These are phyloP conservation scores for Coemansia reversa DNA, from an alignment of 192 early-diverging fungal genomes.

Conservation along the genomic window DNA sequence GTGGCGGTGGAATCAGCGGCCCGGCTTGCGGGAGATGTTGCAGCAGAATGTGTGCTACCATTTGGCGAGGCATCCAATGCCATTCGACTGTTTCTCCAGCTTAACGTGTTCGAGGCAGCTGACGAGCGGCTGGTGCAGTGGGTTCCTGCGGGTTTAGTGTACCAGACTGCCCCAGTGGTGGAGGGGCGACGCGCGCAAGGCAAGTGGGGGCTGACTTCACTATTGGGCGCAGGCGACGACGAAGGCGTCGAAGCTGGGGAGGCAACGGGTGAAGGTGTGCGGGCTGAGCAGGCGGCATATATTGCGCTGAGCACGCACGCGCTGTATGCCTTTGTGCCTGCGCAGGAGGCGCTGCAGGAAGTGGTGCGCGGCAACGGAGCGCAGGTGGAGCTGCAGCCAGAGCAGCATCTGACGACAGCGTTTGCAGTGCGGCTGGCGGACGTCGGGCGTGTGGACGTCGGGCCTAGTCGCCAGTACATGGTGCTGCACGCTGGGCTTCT, in stretches of 20 bases:
- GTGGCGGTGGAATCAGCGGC: conserved; percentile 4
- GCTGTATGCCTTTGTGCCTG: conserved; percentile 43
- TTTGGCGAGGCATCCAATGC: conserved; percentile 42
- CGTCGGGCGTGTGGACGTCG: conserved; percentile 53
- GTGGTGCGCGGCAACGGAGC: not conserved
- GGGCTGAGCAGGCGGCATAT: conserved; percentile 45
- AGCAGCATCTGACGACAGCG: conserved; percentile 31
- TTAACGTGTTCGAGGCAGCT: conserved; percentile 40
- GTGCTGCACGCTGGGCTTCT: conserved; percentile 43
- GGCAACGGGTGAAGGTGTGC: conserved; percentile 19
- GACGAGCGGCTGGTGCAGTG: conserved; percentile 49
- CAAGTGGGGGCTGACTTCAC: conserved; percentile 40
- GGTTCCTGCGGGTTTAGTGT: conserved; percentile 45
- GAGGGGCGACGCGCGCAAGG: not conserved
- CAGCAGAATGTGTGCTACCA: conserved; percentile 12
- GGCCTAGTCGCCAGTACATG: conserved; percentile 52
- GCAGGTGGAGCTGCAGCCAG: conserved; percentile 48
- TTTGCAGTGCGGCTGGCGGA: conserved; percentile 32
- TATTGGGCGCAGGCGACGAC: conserved; percentile 20
- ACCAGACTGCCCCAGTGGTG: conserved; percentile 26
- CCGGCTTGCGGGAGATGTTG: conserved; percentile 3
- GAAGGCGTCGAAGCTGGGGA: conserved; percentile 16
- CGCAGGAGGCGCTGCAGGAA: conserved; percentile 21
- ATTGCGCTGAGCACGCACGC: conserved; percentile 50
- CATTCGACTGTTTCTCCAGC: conserved; percentile 43